phyloP scores from a whole-genome alignment of 352 stramenopile genomes.

The Globisporangium spinosum region DNA sequence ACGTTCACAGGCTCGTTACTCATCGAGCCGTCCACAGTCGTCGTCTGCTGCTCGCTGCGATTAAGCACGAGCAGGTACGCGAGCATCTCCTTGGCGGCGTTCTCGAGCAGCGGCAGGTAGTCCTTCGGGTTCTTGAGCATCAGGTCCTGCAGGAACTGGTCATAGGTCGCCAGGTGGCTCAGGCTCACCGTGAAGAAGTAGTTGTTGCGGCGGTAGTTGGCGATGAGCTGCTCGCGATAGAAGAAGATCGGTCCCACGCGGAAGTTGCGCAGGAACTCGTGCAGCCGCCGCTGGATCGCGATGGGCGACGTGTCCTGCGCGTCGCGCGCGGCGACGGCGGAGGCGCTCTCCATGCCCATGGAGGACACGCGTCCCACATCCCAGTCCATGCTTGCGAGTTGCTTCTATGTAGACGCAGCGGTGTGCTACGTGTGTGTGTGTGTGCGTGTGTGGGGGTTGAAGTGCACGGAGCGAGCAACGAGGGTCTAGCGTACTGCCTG shows the following conservation, averaged over 20 bases:
- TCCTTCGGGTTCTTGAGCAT: slow-evolving; percentile 84
- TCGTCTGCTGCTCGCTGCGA: slow-evolving; percentile 31
- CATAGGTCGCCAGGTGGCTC: slow-evolving; percentile 81
- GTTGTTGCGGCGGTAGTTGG: slow-evolving; percentile 72
- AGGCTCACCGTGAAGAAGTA: slow-evolving; percentile 83
- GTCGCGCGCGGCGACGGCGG: slow-evolving; percentile 41
- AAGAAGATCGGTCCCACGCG: slow-evolving; percentile 81
- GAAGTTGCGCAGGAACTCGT: slow-evolving; percentile 88
- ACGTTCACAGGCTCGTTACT: slow-evolving; percentile 21
- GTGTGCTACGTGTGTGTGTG: too few species aligned
- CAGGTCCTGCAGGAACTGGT: slow-evolving; percentile 83
- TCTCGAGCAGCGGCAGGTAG: slow-evolving; percentile 81
- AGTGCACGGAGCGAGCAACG: neutral
- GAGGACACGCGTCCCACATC: slow-evolving; percentile 73
- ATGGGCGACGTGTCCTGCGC: slow-evolving; percentile 48
- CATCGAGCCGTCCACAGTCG: slow-evolving; percentile 20
- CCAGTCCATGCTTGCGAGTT: slow-evolving; percentile 62
- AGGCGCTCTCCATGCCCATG: slow-evolving; percentile 75
- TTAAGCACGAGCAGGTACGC: slow-evolving; percentile 57
- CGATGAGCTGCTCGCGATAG: slow-evolving; percentile 88
- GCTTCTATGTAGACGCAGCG: neutral
- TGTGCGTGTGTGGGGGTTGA: neutral
- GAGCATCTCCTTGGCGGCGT: slow-evolving; percentile 78
- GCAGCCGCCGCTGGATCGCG: slow-evolving; percentile 58
- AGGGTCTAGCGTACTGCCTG: neutral